Base-by-base conservation (phyloP, 2,329 filamentous ascomycete genomes). In the Fusarium irregulare region DNA sequence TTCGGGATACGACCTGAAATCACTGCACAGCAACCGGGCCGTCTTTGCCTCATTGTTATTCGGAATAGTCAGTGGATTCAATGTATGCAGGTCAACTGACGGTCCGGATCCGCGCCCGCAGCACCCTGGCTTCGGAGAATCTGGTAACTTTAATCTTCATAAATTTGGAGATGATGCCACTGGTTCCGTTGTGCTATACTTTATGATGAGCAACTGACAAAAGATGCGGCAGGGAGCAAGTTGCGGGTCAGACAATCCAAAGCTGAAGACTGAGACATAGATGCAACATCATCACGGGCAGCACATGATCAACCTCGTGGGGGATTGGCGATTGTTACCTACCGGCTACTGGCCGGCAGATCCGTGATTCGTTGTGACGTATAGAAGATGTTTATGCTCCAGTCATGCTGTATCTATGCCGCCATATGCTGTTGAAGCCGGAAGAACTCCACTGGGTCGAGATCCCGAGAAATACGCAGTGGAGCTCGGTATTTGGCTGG, bases 401-500 rank as follows among this genome's bases (percentile, higher is more conserved):
- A n/a, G n/a, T 20, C 23, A n/a, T 41, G 49, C 18, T 37, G 18
- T n/a, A 37, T 40, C 18, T 27, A 25, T 23, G n/a, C 55, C 48
- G 42, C 32, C 49, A 32, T 25, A 45, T 53, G 60, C 34, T 47
- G 44, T 21, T 54, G 50, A 40, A 47, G 49, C 41, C n/a, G 53
- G n/a, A 56, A 50, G 28, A 51, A 47, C 41, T 37, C 34, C 34
- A 37, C 34, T 47, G 41, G 46, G 48, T 25, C 41, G 25, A 45
- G 60, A 53, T 27, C 50, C 40, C 51, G 55, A 40, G 23, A 44
- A 16, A 18, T 20, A 42, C 54, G 41, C 51, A 56, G 61, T 68
- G 63, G 68, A 71, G 40, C 68, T 41, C 48, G 45, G 63, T 40
- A 71, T 54, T 53, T 64, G 44, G 37, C 20, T 54, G 20, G 46